These are phyloP conservation scores for Suhomyces kilbournensis DNA, from an alignment of 805 yeast genomes.

Conservation along the genomic window DNA sequence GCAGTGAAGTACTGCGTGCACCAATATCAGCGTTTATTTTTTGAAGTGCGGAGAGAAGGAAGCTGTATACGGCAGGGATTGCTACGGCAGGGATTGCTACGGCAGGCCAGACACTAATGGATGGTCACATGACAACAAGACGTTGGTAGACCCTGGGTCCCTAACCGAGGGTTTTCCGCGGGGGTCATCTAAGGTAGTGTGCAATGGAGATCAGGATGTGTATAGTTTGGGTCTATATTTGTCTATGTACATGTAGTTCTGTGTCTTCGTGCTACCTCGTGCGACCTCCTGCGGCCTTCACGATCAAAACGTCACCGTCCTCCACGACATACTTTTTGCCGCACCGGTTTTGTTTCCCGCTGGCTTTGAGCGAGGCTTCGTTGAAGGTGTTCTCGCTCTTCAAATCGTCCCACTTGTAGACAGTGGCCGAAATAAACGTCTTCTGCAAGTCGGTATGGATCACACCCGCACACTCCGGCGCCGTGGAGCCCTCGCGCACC, in stretches of 20 bases:
- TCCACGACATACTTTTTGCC: constrained; percentile 80
- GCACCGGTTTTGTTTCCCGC: constrained; percentile 59
- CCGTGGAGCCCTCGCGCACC: constrained; percentile 66
- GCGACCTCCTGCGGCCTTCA: constrained; percentile 72
- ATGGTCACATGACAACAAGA: background rate
- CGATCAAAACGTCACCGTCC: constrained; percentile 78
- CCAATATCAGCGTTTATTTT: background rate
- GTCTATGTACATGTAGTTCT: background rate
- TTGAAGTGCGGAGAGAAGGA: background rate
- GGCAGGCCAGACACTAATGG: background rate
- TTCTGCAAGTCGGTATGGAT: constrained; percentile 83
- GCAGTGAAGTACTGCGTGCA: background rate
- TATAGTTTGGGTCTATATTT: background rate
- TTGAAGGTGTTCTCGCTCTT: constrained; percentile 41
- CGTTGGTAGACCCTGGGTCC: background rate
- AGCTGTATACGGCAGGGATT: background rate
- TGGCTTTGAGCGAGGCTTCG: constrained; percentile 48
- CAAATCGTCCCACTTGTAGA: constrained; percentile 65
- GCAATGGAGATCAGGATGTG: background rate
- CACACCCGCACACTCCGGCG: constrained; percentile 88
- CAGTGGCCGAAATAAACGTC: constrained; percentile 77
- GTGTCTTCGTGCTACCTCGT: constrained; percentile 9
- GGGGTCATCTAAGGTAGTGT: background rate
- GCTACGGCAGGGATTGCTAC: background rate
- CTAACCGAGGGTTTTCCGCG: background rate